Percentiles rank a stretch among this genome's conserved stretches.
Evolutionary conservation across 1,284 basidiomycete species (phyloP).

Genomic region (Kwoniella shivajii): DNA sequence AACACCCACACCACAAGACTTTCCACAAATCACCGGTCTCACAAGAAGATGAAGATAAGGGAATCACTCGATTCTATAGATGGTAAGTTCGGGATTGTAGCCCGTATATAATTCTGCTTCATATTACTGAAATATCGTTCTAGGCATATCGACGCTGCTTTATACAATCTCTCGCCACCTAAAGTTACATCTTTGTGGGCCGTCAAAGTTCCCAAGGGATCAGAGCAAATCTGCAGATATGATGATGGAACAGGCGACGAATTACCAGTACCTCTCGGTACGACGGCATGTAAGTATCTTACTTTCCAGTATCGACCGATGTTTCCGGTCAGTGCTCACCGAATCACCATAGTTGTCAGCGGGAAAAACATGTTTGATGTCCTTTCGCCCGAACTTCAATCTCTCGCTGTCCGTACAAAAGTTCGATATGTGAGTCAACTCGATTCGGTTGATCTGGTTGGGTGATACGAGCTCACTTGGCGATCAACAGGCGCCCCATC

Average conservation of each 20-base stretch:
- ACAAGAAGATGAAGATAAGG: conserved; percentile 72
- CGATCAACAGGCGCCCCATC: conserved; percentile 61
- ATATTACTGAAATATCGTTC: not conserved
- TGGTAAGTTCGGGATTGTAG: conserved; percentile 58
- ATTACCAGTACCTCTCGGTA: conserved; percentile 77
- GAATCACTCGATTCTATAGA: conserved; percentile 80
- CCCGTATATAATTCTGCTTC: not conserved
- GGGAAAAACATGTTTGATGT: conserved; percentile 85
- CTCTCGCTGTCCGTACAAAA: conserved; percentile 73
- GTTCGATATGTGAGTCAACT: conserved; percentile 62
- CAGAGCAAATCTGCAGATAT: conserved; percentile 71
- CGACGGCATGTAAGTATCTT: conserved; percentile 78
- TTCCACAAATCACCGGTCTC: conserved; percentile 85
- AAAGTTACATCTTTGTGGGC: conserved; percentile 87
- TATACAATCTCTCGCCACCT: conserved; percentile 84
- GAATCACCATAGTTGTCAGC: conserved; percentile 53
- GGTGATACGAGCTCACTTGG: not conserved
- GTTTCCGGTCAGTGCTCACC: not conserved
- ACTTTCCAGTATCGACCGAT: not conserved
- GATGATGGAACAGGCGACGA: conserved; percentile 88
- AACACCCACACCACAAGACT: conserved; percentile 80
- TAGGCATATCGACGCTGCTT: conserved; percentile 84
- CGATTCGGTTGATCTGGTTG: not conserved
- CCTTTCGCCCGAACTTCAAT: conserved; percentile 72
- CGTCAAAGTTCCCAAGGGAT: conserved; percentile 70